These are phyloP conservation scores for Calonectria honghensis DNA, from an alignment of 2,329 filamentous ascomycete species.

Conservation along the genomic window DNA sequence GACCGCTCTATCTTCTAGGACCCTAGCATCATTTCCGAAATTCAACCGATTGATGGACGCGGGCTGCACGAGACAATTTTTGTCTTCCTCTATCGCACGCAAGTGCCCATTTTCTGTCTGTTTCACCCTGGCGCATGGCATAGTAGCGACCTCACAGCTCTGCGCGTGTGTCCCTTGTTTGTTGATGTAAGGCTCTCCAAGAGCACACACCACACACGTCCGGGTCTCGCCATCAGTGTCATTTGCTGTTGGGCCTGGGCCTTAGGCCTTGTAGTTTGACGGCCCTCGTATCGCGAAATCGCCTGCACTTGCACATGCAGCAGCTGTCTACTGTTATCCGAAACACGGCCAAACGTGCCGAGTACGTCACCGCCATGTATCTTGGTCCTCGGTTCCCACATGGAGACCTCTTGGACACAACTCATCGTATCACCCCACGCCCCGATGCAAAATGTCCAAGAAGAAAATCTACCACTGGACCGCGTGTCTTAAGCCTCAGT, in stretches of 20 bases:
- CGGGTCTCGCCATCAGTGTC: neutral
- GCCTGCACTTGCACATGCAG: slow-evolving; percentile 22
- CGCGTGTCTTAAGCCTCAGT: slow-evolving; percentile 39
- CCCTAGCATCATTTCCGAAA: neutral
- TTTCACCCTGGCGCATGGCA: slow-evolving; percentile 19
- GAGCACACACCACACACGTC: neutral
- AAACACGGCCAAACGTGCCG: slow-evolving; percentile 11
- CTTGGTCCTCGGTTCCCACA: slow-evolving; percentile 24
- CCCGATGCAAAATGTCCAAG: slow-evolving; percentile 1
- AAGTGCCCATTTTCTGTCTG: slow-evolving; percentile 9
- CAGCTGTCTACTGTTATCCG: slow-evolving; percentile 9
- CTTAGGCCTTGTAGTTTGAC: slow-evolving; percentile 2
- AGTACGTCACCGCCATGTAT: slow-evolving; percentile 35
- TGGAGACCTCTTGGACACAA: neutral
- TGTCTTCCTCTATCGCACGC: neutral
- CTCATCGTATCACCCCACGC: slow-evolving; percentile 39
- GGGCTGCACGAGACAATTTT: slow-evolving; percentile 23
- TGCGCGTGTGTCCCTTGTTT: neutral
- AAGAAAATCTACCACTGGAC: slow-evolving; percentile 22
- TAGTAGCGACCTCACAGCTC: neutral
- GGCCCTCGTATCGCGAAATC: neutral
- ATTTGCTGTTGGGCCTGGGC: neutral
- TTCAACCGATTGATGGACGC: neutral
- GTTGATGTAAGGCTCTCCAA: neutral
- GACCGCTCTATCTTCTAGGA: neutral